A percentile compares a stretch with the other conserved stretches of the same genome.
Evolutionary conservation across 176 grass and related monocot species (phyloP).

Genomic region (Melocanna baccifera): DNA sequence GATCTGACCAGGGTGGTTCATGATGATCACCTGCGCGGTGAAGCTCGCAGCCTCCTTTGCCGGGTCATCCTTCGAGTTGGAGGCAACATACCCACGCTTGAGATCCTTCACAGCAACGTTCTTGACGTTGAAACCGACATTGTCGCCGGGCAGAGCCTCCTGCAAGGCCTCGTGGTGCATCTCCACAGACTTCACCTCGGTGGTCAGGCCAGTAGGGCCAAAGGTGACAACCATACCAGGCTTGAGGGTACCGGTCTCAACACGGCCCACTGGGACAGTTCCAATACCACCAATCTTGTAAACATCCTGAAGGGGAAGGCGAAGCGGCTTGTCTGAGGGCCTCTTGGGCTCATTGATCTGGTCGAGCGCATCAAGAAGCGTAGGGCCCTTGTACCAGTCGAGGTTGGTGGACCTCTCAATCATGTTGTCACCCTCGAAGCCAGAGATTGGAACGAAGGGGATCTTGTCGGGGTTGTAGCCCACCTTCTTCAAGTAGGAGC

Average conservation of each 20-base stretch:
- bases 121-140: conserved; percentile 75
- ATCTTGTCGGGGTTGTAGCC: conserved; percentile 82
- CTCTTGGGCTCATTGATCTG: conserved; percentile 64
- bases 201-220: conserved; percentile 63
- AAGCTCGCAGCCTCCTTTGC: conserved; percentile 65
- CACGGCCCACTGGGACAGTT: conserved; percentile 66
- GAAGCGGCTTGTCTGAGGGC: conserved; percentile 81
- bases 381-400: conserved; percentile 88
- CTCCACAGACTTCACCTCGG: conserved; percentile 81
- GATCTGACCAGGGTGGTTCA: conserved; percentile 80
- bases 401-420: conserved; percentile 76
- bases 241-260: conserved; percentile 62
- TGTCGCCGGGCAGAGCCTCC: conserved; percentile 68
- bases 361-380: conserved; percentile 73
- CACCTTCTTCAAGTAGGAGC: conserved; percentile 77
- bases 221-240: conserved; percentile 72
- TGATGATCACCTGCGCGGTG: conserved; percentile 74
- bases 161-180: conserved; percentile 74
- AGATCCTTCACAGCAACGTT: conserved; percentile 73
- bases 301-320: conserved; percentile 75
- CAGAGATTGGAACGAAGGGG: conserved; percentile 75
- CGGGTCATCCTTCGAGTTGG: conserved; percentile 72
- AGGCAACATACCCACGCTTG: conserved; percentile 64
- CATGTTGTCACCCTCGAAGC: conserved; percentile 86
- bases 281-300: conserved; percentile 87